Base-by-base conservation (phyloP, 805 yeast genomes). In the Metschnikowia kunwiensis region DNA sequence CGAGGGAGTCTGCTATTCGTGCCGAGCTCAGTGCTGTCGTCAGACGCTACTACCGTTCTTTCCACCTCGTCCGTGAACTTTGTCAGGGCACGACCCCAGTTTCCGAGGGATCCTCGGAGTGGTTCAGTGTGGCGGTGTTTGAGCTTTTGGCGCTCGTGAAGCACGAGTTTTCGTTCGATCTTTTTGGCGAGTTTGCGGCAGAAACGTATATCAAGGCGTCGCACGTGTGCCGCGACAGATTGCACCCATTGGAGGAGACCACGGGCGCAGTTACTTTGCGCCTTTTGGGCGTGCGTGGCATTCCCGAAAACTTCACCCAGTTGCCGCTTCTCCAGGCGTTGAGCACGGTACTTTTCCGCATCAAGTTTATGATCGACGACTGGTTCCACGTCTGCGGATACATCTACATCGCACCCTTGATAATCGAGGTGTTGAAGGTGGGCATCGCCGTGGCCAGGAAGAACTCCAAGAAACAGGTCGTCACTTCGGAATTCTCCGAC, bases 321-420 rank as follows among this genome's bases (percentile, higher is more conserved):
- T 85, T 77, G 46, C 74, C 80, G 4, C 46, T 82, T 5, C 51
- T 68, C 7, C 78, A 74, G 5, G 54, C 81, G 28, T 57, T 81
- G 67, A 56, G 86, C 1, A 75, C 89, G 36, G 76, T 86, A 20
- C 65, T 91, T 30, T 91, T 83, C 68, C 74, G 83, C 57, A 63
- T 86, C 42, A 85, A 87, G 49, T 75, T 87, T 49, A 65, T 83
- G 10, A 72, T 87, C 10, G 88, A 82, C 49, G 87, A 86, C 50
- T 67, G 74, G 20, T 71, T 89, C 36, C 89, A 85, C 48, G 59
- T 78, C 1, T 60, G 78, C 22, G 74, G 91, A 2, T 66, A 89
- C 49, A 76, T 82, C 27, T 93, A 85, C 56, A 57, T 84, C 13
- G 63, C 87, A 30, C 97, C 97, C 1, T 61, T 91, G 44, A 59